Evolutionary conservation across 495 filamentous ascomycete species (phyloP).

Genomic region (Hypoxylon rickii): DNA sequence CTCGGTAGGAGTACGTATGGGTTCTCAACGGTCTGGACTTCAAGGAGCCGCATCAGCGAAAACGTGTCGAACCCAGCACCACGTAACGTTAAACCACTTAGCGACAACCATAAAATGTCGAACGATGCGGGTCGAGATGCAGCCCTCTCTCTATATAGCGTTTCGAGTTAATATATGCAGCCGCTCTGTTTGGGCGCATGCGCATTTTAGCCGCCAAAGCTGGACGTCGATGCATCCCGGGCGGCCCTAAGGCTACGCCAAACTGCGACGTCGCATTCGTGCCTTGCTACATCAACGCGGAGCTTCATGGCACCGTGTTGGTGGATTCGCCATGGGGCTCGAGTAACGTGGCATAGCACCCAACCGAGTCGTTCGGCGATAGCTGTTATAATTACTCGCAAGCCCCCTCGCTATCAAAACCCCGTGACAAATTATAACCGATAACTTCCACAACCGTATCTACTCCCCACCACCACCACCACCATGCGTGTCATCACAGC

Average conservation of each 20-base stretch:
- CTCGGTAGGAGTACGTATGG: too few species aligned
- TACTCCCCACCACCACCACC: neutral
- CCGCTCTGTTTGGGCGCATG: conserved; percentile 2
- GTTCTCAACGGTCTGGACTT: too few species aligned
- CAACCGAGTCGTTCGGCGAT: too few species aligned
- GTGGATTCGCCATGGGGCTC: neutral
- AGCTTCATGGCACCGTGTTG: neutral
- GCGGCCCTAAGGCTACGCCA: neutral
- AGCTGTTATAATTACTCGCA: neutral
- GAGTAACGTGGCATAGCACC: conserved; percentile 22
- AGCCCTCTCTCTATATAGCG: neutral
- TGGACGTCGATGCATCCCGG: conserved; percentile 2
- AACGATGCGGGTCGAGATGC: neutral
- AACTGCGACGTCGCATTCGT: conserved; percentile 15
- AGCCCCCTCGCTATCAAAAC: neutral
- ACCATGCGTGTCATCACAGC: conserved; percentile 19
- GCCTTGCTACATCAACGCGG: neutral
- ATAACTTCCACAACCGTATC: too few species aligned
- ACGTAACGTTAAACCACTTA: too few species aligned
- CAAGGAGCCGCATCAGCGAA: too few species aligned
- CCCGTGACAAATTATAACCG: too few species aligned
- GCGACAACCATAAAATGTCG: neutral
- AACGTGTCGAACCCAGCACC: too few species aligned
- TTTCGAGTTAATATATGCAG: conserved; percentile 17
- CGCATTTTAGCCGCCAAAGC: conserved; percentile 17